Base-by-base conservation (phyloP, 805 yeast species). In the Sungouiozyma intestinalis region DNA sequence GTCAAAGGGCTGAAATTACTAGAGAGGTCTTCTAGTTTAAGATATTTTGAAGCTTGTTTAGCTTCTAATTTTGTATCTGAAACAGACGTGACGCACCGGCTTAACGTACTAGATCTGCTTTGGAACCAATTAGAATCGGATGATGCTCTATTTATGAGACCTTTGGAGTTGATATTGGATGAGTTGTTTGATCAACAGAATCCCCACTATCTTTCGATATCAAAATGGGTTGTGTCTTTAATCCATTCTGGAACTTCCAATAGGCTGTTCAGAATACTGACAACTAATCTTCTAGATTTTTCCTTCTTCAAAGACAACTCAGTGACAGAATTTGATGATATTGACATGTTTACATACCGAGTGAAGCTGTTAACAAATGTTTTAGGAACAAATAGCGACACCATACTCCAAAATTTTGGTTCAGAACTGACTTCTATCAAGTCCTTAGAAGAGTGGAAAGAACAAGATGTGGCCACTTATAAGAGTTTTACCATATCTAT, bases 31-130 rank as follows among this genome's bases (percentile, higher is more conserved):
- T 68, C 73, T 19, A 75, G 76, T 13, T 53, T 71, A 2, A 63
- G 72, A 38, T 72, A 74, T 46, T 71, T 87, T 19, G 94, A 87
- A 51, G 90, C 94, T 1, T 82, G 85, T 0, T 48, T 88, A 2
- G 66, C 85, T 0, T 65, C 73, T 2, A 67, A 77, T 38, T 69
- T 85, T 24, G 53, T 79, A 13, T 55, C 68, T 3, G 57, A 67
- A 5, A 46, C 61, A 5, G 55, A 54, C 31, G 61, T 69, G 16
- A 55, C 61, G 4, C 61, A 68, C 15, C 67, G 77, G 45, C 59
- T 81, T 1, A 58, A 66, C 15, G 81, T 83, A 0, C 73, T 85
- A 48, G 70, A 76, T 40, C 70, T 76, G 7, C 56, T 88, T 4
- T 90, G 97, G 97, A 68, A 70, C 3, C 90, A 84, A 51, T 72